Base-by-base conservation (phyloP, 352 stramenopile species). In the Hyaloperonospora arabidopsidis region DNA sequence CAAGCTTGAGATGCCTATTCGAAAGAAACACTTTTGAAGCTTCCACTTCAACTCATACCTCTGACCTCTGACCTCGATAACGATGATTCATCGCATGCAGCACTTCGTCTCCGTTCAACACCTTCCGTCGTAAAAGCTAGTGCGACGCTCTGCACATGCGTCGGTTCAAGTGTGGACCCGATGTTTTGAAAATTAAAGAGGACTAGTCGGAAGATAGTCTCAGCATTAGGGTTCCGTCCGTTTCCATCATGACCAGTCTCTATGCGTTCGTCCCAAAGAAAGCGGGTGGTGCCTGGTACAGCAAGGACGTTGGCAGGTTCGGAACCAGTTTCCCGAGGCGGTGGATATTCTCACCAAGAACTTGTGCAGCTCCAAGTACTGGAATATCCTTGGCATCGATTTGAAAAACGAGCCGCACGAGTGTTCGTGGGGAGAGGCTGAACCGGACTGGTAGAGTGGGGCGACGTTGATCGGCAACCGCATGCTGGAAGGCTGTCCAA, bases 161-260 rank as follows among this genome's bases (percentile, higher is more conserved):
- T 32, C 25, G 25, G 25, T 32, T 32, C 25, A 8, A 32, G 25
- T 32, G 25, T 4, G 8, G 25, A 32, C 8, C 4, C 25, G 8
- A 32, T 32, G 25, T 32, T 4, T 8, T 32, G 8, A 32, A 32
- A 32, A 8, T 10, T 80, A 63, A 19, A 57, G 61, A 5, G 47
- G 65, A 38, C 59, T 81, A 1, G 77, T 54, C 22, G 69, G 86
- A 28, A 61, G 66, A 0, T 61, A 88, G 29, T 62, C 73, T 3
- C 45, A 84, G 6, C 86, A 84, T 50, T 59, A 86, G 0, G 28
- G 71, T 7, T 62, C 77, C 5, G 61, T 86, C 5, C 4, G n/a
- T 89, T 40, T 61, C 69, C 0, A 74, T 88, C 23, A 67, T 88
- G 54, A 83, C 86, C 57, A 86, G 74, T 76, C 32, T 89, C 8